These are phyloP conservation scores for Amanita fuliginea DNA, from an alignment of 768 basidiomycete genomes.

Conservation along the genomic window DNA sequence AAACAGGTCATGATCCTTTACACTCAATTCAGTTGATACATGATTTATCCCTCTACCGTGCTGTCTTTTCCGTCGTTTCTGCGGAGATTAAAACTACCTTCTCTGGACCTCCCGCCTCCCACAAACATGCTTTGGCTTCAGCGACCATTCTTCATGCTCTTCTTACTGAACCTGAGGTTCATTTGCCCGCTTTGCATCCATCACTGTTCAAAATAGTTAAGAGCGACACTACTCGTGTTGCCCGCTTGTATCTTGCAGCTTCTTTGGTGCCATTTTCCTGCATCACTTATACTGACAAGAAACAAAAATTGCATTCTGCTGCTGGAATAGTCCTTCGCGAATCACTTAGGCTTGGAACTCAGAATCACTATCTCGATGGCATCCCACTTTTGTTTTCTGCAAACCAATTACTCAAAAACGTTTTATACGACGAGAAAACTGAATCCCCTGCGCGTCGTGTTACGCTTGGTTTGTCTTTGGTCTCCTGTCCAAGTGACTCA, in stretches of 20 bases:
- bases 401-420: constrained; percentile 28
- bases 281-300: constrained; percentile 49
- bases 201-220: constrained; percentile 27
- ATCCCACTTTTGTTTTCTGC: constrained; percentile 58
- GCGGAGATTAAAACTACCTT: constrained; percentile 28
- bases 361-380: constrained; percentile 70
- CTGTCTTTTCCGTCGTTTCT: constrained; percentile 52
- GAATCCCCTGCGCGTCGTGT: constrained; percentile 37
- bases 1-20: constrained; percentile 62
- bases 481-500: not conserved
- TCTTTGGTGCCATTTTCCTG: constrained; percentile 62
- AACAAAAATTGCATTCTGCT: constrained; percentile 47
- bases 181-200: constrained; percentile 35
- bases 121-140: constrained; percentile 38
- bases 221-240: constrained; percentile 26
- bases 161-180: constrained; percentile 17
- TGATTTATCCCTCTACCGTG: constrained; percentile 55
- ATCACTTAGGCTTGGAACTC: constrained; percentile 72
- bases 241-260: constrained; percentile 72
- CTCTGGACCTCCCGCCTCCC: constrained; percentile 28
- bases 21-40: constrained; percentile 67
- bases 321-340: constrained; percentile 70
- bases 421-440: constrained; percentile 24
- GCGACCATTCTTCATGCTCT: constrained; percentile 48
- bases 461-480: constrained; percentile 37